Percentiles rank a stretch among this genome's conserved stretches.
phyloP scores from a whole-genome alignment of 495 filamentous ascomycete genomes.

The Hypoxylon fragiforme region DNA sequence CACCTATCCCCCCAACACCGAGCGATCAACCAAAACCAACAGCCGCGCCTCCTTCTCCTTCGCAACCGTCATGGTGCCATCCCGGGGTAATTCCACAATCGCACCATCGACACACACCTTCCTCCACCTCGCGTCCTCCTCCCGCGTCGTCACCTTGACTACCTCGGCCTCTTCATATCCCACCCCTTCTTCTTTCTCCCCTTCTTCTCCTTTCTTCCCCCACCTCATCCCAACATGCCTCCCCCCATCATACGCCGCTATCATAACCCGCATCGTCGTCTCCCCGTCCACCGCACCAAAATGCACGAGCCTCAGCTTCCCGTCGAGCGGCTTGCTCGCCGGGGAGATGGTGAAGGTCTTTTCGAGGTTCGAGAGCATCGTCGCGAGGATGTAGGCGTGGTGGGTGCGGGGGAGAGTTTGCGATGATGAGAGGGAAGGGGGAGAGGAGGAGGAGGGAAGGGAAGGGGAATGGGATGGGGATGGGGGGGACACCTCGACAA shows the following conservation, averaged over 20 bases:
- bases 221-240: slow-evolving; percentile 62
- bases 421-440: slow-evolving; percentile 35
- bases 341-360: slow-evolving; percentile 79
- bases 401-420: slow-evolving; percentile 34
- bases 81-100: slow-evolving; percentile 69
- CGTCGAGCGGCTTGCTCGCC: slow-evolving; percentile 63
- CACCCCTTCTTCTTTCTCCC: slow-evolving; percentile 47
- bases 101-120: slow-evolving; percentile 88
- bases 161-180: slow-evolving; percentile 67
- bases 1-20: too few relatives aligned
- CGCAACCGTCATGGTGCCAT: slow-evolving; percentile 70
- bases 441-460: too few relatives aligned
- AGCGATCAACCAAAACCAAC: slow-evolving; percentile 42
- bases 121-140: slow-evolving; percentile 70
- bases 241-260: slow-evolving; percentile 71
- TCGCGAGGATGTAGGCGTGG: slow-evolving; percentile 71
- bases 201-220: slow-evolving; percentile 32
- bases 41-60: slow-evolving; percentile 37
- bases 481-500: too few relatives aligned
- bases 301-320: slow-evolving; percentile 68
- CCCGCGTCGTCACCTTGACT: slow-evolving; percentile 65
- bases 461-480: too few relatives aligned
- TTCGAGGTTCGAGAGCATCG: slow-evolving; percentile 78
- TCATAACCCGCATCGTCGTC: slow-evolving; percentile 75
- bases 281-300: slow-evolving; percentile 67